phyloP scores from a whole-genome alignment of 2,329 filamentous ascomycete species.

The Raffaelea deltoideospora region DNA sequence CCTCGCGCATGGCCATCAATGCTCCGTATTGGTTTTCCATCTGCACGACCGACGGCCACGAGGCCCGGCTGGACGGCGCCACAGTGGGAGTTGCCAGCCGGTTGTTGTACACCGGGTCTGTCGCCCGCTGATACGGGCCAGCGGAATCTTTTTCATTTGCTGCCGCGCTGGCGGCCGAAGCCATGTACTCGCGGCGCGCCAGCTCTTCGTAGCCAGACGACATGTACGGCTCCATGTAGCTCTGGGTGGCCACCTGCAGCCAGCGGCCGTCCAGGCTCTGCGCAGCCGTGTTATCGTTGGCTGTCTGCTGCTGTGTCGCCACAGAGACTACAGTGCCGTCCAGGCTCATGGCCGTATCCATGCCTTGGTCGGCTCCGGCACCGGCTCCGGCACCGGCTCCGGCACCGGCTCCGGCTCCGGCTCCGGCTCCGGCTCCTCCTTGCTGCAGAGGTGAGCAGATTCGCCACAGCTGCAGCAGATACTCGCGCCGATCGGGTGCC shows the following conservation, averaged over 20 bases:
- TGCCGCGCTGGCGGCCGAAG: slow-evolving; percentile 4
- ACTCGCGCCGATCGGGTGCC: slow-evolving; percentile 53
- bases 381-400: too few species aligned
- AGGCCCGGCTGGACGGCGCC: too few species aligned
- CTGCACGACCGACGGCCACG: slow-evolving; percentile 40
- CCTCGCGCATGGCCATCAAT: slow-evolving; percentile 19
- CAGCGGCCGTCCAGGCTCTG: slow-evolving; percentile 40
- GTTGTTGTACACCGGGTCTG: slow-evolving; percentile 53
- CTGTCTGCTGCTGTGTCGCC: background rate
- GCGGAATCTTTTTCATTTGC: slow-evolving; percentile 25
- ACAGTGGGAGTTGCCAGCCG: slow-evolving; percentile 13
- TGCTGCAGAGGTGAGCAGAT: slow-evolving; percentile 57
- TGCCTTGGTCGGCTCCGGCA: too few species aligned
- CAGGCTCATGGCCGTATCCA: slow-evolving; percentile 16
- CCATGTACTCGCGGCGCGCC: slow-evolving; percentile 47
- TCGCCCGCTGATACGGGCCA: slow-evolving; percentile 35
- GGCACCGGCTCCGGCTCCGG: too few species aligned
- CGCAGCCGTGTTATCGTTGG: too few species aligned
- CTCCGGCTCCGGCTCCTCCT: too few species aligned
- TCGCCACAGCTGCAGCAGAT: slow-evolving; percentile 72
- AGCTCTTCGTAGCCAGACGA: slow-evolving; percentile 61
- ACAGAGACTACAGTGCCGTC: slow-evolving; percentile 30
- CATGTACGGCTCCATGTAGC: slow-evolving; percentile 69
- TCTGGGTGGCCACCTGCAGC: slow-evolving; percentile 19
- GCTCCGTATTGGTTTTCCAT: slow-evolving; percentile 59